Percentiles rank a stretch among this genome's conserved stretches.
These are phyloP conservation scores for Medicago ruthenica DNA, from an alignment of 306 rosid genomes.

Conservation along the genomic window DNA sequence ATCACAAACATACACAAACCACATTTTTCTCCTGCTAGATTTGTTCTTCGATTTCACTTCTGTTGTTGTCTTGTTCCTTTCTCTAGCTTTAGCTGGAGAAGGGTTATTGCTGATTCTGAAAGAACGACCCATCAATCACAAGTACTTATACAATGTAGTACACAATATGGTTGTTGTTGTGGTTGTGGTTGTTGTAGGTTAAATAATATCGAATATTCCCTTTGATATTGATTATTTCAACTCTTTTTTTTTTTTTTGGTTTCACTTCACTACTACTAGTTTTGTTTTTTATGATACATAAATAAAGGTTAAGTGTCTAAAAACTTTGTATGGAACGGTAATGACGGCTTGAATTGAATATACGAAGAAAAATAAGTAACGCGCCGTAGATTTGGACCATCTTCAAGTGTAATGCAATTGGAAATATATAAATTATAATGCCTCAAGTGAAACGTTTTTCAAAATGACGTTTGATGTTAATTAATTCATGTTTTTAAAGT, in stretches of 20 bases:
- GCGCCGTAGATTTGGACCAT: background rate
- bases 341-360: background rate
- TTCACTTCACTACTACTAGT: background rate
- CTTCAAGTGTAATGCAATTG: background rate
- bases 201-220: conserved; percentile 26
- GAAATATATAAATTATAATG: background rate
- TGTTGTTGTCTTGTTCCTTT: background rate
- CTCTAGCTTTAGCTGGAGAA: background rate
- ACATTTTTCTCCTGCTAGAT: conserved; percentile 58
- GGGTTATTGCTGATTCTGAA: background rate
- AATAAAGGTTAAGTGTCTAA: background rate
- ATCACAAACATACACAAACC: conserved; percentile 60
- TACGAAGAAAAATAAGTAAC: background rate
- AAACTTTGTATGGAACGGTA: background rate
- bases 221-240: conserved; percentile 3
- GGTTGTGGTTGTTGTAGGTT: conserved; percentile 14
- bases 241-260: background rate
- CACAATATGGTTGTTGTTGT: background rate
- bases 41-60: background rate
- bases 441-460: background rate
- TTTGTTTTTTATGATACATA: background rate
- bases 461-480: too few relatives aligned
- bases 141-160: background rate
- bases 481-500: too few relatives aligned
- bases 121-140: background rate